Evolutionary conservation across 768 basidiomycete species (phyloP).

Genomic region (Russula emetica): DNA sequence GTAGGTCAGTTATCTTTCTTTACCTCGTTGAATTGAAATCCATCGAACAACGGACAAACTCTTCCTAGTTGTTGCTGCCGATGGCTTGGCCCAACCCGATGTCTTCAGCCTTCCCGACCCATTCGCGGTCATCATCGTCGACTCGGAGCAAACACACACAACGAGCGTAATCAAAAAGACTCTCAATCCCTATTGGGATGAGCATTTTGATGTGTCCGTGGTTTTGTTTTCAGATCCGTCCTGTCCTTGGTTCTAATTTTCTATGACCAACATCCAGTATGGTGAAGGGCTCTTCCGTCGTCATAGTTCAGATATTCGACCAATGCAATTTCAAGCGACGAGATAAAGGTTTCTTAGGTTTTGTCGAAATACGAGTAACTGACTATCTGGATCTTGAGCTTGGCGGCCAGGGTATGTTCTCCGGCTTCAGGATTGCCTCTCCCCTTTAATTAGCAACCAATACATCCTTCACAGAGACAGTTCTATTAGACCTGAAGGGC

Average conservation of each 20-base stretch:
- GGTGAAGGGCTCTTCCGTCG: conserved; percentile 95
- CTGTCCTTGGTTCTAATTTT: conserved; percentile 15
- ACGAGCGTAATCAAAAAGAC: conserved; percentile 91
- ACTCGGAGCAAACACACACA: conserved; percentile 95
- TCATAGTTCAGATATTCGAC: conserved; percentile 98
- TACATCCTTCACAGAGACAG: conserved; percentile 57
- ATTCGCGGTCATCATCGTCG: conserved; percentile 97
- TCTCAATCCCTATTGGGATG: conserved; percentile 66
- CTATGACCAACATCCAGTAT: conserved; percentile 47
- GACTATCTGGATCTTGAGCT: conserved; percentile 89
- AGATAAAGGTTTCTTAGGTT: conserved; percentile 97
- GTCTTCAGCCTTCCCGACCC: conserved; percentile 96
- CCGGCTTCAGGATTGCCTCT: too few relatives aligned
- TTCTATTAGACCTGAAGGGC: conserved; percentile 94
- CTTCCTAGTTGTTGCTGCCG: conserved; percentile 83
- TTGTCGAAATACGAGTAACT: conserved; percentile 90
- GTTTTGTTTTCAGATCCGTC: not conserved
- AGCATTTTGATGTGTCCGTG: conserved; percentile 92
- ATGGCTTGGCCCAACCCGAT: conserved; percentile 91
- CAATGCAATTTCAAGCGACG: conserved; percentile 98
- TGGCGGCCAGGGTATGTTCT: conserved; percentile 78
- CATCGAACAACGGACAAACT: not conserved
- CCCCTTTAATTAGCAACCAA: not conserved
- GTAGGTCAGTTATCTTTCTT: conserved; percentile 49
- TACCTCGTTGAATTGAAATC: not conserved